A percentile compares a stretch with the other conserved stretches of the same genome.
These are phyloP conservation scores for Trifolium pratense DNA, from an alignment of 306 rosid species.

Conservation along the genomic window DNA sequence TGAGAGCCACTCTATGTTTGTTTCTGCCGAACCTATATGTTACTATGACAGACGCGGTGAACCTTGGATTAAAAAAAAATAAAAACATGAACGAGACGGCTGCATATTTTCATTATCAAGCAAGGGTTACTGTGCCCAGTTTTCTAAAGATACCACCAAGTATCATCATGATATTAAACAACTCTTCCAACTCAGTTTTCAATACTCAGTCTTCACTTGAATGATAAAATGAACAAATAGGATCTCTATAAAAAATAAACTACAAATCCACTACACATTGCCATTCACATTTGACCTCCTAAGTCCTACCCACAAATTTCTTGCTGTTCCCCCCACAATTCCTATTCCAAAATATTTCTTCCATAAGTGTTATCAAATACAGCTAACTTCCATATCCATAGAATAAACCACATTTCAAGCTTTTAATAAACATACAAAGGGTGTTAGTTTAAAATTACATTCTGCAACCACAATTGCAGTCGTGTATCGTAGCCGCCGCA, in stretches of 20 bases:
- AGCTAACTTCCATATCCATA: background rate
- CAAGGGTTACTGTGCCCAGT: too few species aligned
- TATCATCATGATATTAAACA: too few species aligned
- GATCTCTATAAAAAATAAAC: slow-evolving; percentile 1
- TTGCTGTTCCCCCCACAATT: background rate
- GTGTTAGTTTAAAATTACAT: background rate
- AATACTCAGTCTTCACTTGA: background rate
- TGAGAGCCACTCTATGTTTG: background rate
- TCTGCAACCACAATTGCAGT: background rate
- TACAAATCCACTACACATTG: background rate
- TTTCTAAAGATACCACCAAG: too few species aligned
- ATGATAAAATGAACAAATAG: slow-evolving; percentile 1
- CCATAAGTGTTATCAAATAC: background rate
- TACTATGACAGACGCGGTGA: background rate
- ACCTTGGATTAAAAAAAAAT: background rate
- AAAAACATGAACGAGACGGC: background rate
- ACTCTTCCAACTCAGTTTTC: too few species aligned
- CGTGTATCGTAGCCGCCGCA: too few species aligned
- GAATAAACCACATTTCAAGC: background rate
- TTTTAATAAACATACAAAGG: background rate
- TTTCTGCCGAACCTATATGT: background rate
- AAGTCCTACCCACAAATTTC: slow-evolving; percentile 5
- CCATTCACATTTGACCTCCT: background rate
- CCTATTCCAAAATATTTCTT: background rate
- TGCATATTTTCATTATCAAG: background rate